A percentile compares a stretch with the other conserved stretches of the same genome.
Evolutionary conservation across 2,329 filamentous ascomycete species (phyloP).

Genomic region (Colletotrichum sp.): DNA sequence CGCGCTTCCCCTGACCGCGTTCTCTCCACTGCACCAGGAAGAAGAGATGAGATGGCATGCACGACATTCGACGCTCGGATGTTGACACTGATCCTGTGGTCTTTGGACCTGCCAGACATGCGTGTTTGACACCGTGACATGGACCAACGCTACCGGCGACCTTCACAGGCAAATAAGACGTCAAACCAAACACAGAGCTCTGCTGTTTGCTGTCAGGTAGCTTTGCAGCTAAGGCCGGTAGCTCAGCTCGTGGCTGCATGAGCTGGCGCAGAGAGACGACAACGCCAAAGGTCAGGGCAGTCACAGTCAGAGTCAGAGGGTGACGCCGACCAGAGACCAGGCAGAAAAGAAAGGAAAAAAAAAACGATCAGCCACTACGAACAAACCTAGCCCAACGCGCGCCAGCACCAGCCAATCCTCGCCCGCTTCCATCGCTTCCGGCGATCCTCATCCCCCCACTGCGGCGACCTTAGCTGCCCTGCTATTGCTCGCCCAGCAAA

Average conservation of each 20-base stretch:
- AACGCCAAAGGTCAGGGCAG: not conserved
- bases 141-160: not conserved
- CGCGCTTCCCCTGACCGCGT: not conserved
- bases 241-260: not conserved
- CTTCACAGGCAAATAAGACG: not conserved
- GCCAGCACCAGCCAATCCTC: not conserved
- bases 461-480: constrained; percentile 1
- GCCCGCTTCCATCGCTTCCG: constrained; percentile 11
- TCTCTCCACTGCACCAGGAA: not conserved
- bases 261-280: not conserved
- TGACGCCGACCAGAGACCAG: not conserved
- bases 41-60: constrained; percentile 12
- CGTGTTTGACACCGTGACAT: not conserved
- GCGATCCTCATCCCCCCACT: constrained; percentile 16
- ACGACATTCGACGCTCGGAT: constrained; percentile 9
- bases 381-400: not conserved
- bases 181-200: not conserved
- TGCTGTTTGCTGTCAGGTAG: not conserved
- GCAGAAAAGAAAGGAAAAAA: not conserved
- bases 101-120: not conserved
- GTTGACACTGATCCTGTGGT: not conserved
- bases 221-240: not conserved
- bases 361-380: not conserved
- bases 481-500: not conserved
- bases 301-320: not conserved